These are phyloP conservation scores for Acanthochlamys bracteata DNA, from an alignment of 106 monocot species.

Conservation along the genomic window DNA sequence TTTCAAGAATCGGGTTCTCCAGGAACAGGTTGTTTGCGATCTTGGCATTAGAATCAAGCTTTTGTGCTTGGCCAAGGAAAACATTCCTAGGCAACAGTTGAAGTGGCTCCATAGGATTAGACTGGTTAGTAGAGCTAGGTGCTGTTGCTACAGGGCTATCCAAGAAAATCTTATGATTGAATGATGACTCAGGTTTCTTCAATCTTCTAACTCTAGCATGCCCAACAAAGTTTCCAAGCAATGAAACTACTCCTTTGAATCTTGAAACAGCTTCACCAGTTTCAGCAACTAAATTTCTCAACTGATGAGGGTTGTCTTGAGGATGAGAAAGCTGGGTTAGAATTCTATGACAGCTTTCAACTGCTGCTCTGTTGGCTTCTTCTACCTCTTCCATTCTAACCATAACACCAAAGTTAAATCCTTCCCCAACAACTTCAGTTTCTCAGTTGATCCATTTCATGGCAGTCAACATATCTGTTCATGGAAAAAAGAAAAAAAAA, in stretches of 20 bases:
- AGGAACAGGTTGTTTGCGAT: slow-evolving; percentile 24
- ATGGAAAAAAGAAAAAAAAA: too few relatives aligned
- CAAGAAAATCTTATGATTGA: slow-evolving; percentile 33
- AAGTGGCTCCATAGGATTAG: slow-evolving; percentile 8
- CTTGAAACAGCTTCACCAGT: slow-evolving; percentile 56
- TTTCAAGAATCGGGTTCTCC: slow-evolving; percentile 27
- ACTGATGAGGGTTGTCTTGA: slow-evolving; percentile 34
- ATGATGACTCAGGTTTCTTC: slow-evolving; percentile 17
- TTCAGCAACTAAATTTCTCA: slow-evolving; percentile 28
- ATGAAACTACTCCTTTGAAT: slow-evolving; percentile 54
- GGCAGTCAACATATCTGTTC: not conserved
- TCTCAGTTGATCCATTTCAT: not conserved
- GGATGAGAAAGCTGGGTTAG: slow-evolving; percentile 51
- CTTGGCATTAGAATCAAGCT: slow-evolving; percentile 7
- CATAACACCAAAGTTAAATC: not conserved
- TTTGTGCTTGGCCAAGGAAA: slow-evolving; percentile 6
- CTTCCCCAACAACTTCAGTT: slow-evolving; percentile 1
- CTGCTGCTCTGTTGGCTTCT: slow-evolving; percentile 60
- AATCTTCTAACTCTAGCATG: slow-evolving; percentile 59
- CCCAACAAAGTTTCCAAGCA: slow-evolving; percentile 50
- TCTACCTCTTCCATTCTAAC: slow-evolving; percentile 70
- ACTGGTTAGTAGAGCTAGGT: not conserved
- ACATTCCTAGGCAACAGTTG: slow-evolving; percentile 28
- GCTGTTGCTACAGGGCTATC: slow-evolving; percentile 19
- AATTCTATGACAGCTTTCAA: slow-evolving; percentile 65